Percentiles rank a stretch among this genome's conserved stretches.
Conservation (phyloP, 768 basidiomycete species). For the Amanita muscaria region DNA sequence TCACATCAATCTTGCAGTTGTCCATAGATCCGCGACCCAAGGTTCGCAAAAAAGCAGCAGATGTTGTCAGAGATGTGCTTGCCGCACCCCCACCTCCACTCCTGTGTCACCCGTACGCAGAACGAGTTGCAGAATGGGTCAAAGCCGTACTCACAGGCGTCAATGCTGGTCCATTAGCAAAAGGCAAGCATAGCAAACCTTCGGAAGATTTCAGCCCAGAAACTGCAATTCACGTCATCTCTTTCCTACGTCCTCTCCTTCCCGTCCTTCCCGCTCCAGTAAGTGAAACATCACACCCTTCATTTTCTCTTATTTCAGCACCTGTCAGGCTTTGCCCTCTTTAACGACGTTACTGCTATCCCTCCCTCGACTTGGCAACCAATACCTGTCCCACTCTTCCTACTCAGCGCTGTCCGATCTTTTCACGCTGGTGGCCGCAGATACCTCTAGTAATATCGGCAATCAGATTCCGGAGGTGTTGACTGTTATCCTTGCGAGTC, state of each 20-base stretch:
- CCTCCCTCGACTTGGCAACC: constrained; percentile 80
- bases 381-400: constrained; percentile 81
- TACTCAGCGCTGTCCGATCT: constrained; percentile 84
- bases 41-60: constrained; percentile 85
- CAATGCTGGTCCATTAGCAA: constrained; percentile 49
- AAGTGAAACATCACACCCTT: constrained; percentile 23
- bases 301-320: constrained; percentile 3
- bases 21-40: constrained; percentile 87
- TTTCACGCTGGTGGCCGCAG: constrained; percentile 46
- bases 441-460: constrained; percentile 38
- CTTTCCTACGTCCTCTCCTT: constrained; percentile 58
- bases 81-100: constrained; percentile 70
- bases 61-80: constrained; percentile 74
- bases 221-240: constrained; percentile 69
- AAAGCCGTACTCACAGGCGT: constrained; percentile 58
- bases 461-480: constrained; percentile 56
- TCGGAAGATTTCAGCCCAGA: constrained; percentile 54
- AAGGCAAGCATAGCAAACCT: constrained; percentile 47
- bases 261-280: constrained; percentile 60
- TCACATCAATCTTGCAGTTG: constrained; percentile 76
- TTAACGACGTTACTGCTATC: constrained; percentile 67
- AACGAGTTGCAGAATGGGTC: constrained; percentile 74
- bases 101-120: constrained; percentile 76
- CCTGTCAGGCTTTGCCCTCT: constrained; percentile 53
- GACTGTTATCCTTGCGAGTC: constrained; percentile 55